Base-by-base conservation (phyloP, 805 yeast species). In the Candida maris region DNA sequence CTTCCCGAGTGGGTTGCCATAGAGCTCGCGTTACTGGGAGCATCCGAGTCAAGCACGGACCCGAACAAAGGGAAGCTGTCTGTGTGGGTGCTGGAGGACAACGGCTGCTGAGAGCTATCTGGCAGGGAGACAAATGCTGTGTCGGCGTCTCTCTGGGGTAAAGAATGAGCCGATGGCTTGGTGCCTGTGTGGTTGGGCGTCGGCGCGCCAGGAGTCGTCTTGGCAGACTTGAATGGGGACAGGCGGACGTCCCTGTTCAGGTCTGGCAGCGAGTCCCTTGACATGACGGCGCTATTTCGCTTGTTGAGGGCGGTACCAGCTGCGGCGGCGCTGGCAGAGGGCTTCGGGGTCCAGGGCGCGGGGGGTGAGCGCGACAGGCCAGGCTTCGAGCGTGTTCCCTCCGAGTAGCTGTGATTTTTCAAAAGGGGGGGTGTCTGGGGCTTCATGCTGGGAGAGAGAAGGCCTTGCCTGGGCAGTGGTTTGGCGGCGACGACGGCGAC, bases 11-110 rank as follows among this genome's bases (percentile, higher is more conserved):
- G 24, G 24, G 24, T 9, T 23, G 16, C 13, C 6, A 13, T 17
- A 10, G 27, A 17, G 22, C 22, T 19, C 24, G 18, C 5, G 9
- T 34, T n/a, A 12, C 24, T 21, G 14, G 32, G 14, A 13, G 26
- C 13, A 18, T 21, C 7, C 27, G 21, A 18, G 16, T 27, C 39
- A 12, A 12, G 9, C 8, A 31, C 21, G n/a, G 39, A 30, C 4
- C 39, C 39, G 15, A 30, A 31, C 8, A 35, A 18, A 14, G 35
- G 19, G 27, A 27, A 20, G 15, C 25, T 27, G 15, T 14, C 9
- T 12, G 21, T 14, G 15, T 20, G 13, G 21, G 9, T 26, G 29
- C 22, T 29, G 10, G 10, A 9, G 12, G 16, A 13, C n/a, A 10
- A 10, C 9, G 19, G 23, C 22, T 29, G 19, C 9, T 29, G 22